A percentile compares a stretch with the other conserved stretches of the same genome.
Evolutionary conservation across 371 early-diverging fungal species (phyloP).

Genomic region (Phascolomyces articulosus): DNA sequence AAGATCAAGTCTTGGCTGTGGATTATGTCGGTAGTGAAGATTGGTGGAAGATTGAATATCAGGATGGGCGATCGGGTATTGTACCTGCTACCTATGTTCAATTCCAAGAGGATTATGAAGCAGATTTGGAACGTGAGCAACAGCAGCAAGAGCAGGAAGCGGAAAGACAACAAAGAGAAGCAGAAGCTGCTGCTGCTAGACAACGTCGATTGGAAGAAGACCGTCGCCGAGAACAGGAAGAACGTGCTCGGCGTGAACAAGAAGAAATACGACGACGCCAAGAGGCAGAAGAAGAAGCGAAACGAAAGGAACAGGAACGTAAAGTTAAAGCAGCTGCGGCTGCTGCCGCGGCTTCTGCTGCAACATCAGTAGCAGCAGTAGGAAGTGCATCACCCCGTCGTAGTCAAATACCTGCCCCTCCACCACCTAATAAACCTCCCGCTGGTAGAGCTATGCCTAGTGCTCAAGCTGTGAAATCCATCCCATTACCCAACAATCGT

Average conservation of each 20-base stretch:
- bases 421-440: conserved; percentile 21
- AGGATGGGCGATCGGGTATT: conserved; percentile 53
- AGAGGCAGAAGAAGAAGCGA: conserved; percentile 37
- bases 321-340: conserved; percentile 20
- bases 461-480: conserved; percentile 27
- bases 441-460: conserved; percentile 17
- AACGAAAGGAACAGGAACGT: conserved; percentile 13
- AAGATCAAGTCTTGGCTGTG: conserved; percentile 75
- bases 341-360: conserved; percentile 24
- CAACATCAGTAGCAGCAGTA: too few relatives aligned
- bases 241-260: conserved; percentile 38
- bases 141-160: conserved; percentile 33
- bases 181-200: conserved; percentile 27
- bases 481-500: conserved; percentile 24
- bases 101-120: conserved; percentile 51
- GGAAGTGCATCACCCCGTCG: conserved; percentile 25
- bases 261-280: conserved; percentile 43
- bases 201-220: conserved; percentile 29
- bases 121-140: conserved; percentile 26
- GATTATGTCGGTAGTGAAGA: conserved; percentile 78
- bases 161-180: conserved; percentile 32
- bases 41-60: conserved; percentile 70
- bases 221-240: conserved; percentile 29
- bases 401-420: conserved; percentile 32
- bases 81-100: conserved; percentile 61